These are phyloP conservation scores for Drechslerella coelobrocha DNA, from an alignment of 2,329 filamentous ascomycete species.

Conservation along the genomic window DNA sequence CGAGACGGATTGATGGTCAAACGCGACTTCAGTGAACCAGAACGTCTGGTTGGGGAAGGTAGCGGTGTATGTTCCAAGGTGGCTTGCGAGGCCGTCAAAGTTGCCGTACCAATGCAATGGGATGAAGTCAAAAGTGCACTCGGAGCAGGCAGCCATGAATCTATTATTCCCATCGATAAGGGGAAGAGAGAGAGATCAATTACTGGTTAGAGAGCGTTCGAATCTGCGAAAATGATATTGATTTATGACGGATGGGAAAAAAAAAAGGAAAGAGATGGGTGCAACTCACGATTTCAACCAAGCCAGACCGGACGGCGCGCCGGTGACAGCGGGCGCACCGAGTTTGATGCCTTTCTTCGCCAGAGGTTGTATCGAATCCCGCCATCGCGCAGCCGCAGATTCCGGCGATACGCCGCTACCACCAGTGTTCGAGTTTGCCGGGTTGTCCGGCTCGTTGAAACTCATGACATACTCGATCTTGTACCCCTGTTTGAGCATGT, in stretches of 20 bases:
- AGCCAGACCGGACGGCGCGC: slow-evolving; percentile 65
- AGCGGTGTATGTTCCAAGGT: slow-evolving; percentile 68
- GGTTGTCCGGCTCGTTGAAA: slow-evolving; percentile 80
- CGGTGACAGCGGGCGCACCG: slow-evolving; percentile 74
- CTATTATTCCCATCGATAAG: slow-evolving; percentile 18
- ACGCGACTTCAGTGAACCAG: slow-evolving; percentile 81
- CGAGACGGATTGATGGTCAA: slow-evolving; percentile 65
- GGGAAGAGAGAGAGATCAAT: not conserved
- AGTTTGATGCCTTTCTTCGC: slow-evolving; percentile 69
- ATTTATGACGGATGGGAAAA: slow-evolving; percentile 64
- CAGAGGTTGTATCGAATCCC: slow-evolving; percentile 74
- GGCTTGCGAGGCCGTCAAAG: slow-evolving; percentile 71
- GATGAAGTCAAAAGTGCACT: slow-evolving; percentile 70
- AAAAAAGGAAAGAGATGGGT: slow-evolving; percentile 59
- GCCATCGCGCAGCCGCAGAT: slow-evolving; percentile 72
- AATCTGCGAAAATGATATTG: no score
- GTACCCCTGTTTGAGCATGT: slow-evolving; percentile 61
- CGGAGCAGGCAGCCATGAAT: slow-evolving; percentile 51
- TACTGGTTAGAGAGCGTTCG: slow-evolving; percentile 6
- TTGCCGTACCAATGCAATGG: slow-evolving; percentile 73
- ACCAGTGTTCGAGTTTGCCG: slow-evolving; percentile 60
- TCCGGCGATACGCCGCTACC: slow-evolving; percentile 69
- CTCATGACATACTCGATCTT: slow-evolving; percentile 73
- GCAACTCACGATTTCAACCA: slow-evolving; percentile 70
- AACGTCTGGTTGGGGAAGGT: slow-evolving; percentile 69